A percentile compares a stretch with the other conserved stretches of the same genome.
Evolutionary conservation across 2,329 filamentous ascomycete species (phyloP).

Genomic region (Botrytis tulipae): DNA sequence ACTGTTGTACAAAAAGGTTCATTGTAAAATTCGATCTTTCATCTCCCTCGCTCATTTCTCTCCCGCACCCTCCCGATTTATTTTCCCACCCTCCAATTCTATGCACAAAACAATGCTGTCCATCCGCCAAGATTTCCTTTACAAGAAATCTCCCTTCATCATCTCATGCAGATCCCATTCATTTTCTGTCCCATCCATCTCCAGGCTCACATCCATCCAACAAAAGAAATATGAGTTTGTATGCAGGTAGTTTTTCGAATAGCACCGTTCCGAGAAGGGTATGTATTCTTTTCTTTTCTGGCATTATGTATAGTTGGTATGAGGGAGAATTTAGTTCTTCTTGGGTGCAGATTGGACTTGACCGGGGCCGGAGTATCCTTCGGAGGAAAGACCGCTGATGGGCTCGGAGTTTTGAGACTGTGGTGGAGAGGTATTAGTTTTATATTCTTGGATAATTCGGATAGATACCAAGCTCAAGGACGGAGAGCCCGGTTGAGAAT

Average conservation of each 20-base stretch:
- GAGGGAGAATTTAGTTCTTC: slow-evolving; percentile 30
- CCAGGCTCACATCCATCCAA: slow-evolving; percentile 10
- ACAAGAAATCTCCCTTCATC: neutral
- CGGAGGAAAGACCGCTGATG: slow-evolving; percentile 77
- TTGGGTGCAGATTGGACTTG: slow-evolving; percentile 60
- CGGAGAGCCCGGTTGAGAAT: neutral
- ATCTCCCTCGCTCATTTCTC: slow-evolving; percentile 4
- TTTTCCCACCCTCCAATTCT: neutral
- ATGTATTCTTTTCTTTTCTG: slow-evolving; percentile 13
- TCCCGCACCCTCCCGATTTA: neutral
- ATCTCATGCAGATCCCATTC: neutral
- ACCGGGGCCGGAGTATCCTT: slow-evolving; percentile 75
- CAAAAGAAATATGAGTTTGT: slow-evolving; percentile 9
- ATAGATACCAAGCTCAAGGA: neutral
- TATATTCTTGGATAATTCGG: neutral
- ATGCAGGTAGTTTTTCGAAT: slow-evolving; percentile 13
- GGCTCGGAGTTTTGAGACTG: slow-evolving; percentile 84
- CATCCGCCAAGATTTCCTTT: neutral
- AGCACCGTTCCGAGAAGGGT: neutral
- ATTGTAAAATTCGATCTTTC: neutral
- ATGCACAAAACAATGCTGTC: slow-evolving; percentile 16
- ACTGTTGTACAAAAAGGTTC: slow-evolving; percentile 11
- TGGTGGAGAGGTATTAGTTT: slow-evolving; percentile 25
- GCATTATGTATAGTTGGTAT: slow-evolving; percentile 9
- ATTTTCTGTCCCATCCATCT: neutral